Evolutionary conservation across 1,284 basidiomycete species (phyloP), one percentile per base, ranked within the genome.

Genomic region (Butyriboletus appendiculatus): DNA sequence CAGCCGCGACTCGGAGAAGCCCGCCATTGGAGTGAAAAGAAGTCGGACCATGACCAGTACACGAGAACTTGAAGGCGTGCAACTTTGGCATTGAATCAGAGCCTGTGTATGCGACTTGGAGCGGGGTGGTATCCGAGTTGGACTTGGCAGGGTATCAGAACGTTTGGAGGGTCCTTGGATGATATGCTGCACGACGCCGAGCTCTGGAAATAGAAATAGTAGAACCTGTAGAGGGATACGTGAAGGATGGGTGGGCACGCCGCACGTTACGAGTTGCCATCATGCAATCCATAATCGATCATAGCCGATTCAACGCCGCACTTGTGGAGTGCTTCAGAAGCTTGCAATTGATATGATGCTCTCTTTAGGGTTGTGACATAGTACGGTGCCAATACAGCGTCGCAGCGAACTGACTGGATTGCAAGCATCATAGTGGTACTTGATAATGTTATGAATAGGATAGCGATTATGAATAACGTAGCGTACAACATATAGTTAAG

Each of bases 1-100:
- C 66, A 63, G 63, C 63, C 63, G 62, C 52, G 30, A n/a, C n/a
- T n/a, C n/a, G n/a, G n/a, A 65, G 64, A 68, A 65, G 63, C 45
- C 40, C 20, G 41, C 32, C 33, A 57, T 56, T 46, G 49, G 53
- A 60, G 57, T 34, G 44, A 52, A 52, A 52, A 55, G 55, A 47
- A 59, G 53, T 41, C 24, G n/a, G 26, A n/a, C n/a, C n/a, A n/a
- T 41, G 42, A 43, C 47, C 48, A 45, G 54, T 51, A 52, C 60
- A 55, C 16, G 15, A 12, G 20, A 50, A n/a, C n/a, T n/a, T n/a
- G n/a, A n/a, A 37, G 51, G 28, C 35, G 28, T 43, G 52, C 56
- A 60, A 41, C n/a, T n/a, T n/a, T 64, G 18, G 50, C 52, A 57
- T 35, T 18, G 20, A 28, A 39, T 30, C 34, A 28, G 53, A 33